These are phyloP conservation scores for Onygena corvina DNA, from an alignment of 2,329 filamentous ascomycete species.

Conservation along the genomic window DNA sequence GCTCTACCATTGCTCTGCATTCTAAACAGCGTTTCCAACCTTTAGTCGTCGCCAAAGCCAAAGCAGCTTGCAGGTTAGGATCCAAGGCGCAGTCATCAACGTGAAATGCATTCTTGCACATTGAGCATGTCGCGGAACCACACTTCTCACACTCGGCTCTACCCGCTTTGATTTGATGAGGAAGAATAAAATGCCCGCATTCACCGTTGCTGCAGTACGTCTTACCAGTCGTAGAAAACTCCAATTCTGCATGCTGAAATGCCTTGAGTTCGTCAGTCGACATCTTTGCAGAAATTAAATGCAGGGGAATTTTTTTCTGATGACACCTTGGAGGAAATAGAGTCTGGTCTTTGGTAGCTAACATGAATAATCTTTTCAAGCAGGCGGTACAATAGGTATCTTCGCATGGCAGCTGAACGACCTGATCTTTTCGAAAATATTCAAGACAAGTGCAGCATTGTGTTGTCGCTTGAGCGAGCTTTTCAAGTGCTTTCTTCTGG, in stretches of 20 bases:
- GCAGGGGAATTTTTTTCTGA: conserved; percentile 15
- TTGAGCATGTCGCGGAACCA: conserved; percentile 16
- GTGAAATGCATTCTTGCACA: conserved; percentile 21
- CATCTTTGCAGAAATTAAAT: conserved; percentile 11
- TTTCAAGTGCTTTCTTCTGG: conserved; percentile 1
- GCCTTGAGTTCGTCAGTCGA: not conserved
- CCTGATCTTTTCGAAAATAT: not conserved
- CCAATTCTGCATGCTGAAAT: conserved; percentile 19
- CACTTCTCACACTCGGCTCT: conserved; percentile 19
- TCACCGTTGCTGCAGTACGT: conserved; percentile 20
- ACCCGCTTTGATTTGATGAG: conserved; percentile 13
- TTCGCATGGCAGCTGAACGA: conserved; percentile 12
- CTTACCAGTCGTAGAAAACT: conserved; percentile 17
- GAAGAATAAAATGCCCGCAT: conserved; percentile 21
- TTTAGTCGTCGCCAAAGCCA: conserved; percentile 52
- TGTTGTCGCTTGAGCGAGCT: not conserved
- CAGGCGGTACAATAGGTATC: conserved; percentile 21
- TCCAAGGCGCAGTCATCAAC: conserved; percentile 19
- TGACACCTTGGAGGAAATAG: conserved; percentile 24
- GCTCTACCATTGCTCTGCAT: conserved; percentile 47
- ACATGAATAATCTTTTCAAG: conserved; percentile 15
- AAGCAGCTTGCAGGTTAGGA: conserved; percentile 20
- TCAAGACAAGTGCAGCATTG: conserved; percentile 1
- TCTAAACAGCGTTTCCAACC: conserved; percentile 66
- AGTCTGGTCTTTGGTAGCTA: conserved; percentile 16